Conservation (phyloP, 169 alveolate genomes). For the Plasmodium coatneyi region DNA sequence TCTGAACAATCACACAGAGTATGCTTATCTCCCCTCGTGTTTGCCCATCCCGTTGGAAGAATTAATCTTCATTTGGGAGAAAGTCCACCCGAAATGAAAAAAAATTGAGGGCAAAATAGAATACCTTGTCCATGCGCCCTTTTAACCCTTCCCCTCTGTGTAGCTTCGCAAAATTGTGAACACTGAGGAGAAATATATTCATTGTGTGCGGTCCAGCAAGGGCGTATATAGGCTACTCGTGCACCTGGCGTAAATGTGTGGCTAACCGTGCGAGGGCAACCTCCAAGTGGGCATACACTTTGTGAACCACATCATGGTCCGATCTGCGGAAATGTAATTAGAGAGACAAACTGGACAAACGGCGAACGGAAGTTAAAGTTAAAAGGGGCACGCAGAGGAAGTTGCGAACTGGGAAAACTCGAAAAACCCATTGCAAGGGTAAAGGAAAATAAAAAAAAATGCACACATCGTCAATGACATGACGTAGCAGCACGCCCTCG, state of each 20-base stretch:
- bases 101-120: background rate
- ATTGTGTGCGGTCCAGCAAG: background rate
- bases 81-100: background rate
- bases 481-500: background rate
- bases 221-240: background rate
- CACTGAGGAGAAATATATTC: background rate
- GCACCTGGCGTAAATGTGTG: background rate
- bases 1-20: background rate
- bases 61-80: background rate
- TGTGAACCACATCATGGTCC: background rate
- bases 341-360: background rate
- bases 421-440: background rate
- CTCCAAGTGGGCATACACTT: background rate
- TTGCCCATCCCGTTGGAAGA: background rate
- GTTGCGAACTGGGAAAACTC: background rate
- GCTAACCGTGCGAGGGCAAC: background rate
- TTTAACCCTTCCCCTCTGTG: background rate
- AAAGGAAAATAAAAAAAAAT: background rate
- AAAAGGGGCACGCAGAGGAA: background rate
- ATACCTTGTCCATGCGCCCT: background rate
- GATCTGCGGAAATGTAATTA: background rate
- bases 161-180: background rate
- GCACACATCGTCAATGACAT: background rate
- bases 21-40: background rate
- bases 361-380: background rate